Evolutionary conservation across 192 early-diverging fungal species (phyloP), one percentile per base, ranked within the genome.

Genomic region (Gamsiella multidivaricata): DNA sequence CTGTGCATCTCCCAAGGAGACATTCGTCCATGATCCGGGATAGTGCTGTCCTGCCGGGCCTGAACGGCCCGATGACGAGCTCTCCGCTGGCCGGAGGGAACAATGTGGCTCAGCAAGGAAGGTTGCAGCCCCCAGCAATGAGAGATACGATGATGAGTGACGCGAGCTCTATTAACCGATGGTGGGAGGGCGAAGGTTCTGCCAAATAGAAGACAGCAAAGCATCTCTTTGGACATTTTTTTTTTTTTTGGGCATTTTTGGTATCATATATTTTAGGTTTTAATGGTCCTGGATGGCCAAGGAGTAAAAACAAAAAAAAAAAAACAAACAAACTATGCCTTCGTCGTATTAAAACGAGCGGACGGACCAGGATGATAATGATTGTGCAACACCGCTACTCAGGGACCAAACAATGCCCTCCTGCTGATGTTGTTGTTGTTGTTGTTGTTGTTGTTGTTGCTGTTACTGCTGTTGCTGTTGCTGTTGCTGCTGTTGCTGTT

Each of bases 121-220:
- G 43, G 25, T 18, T 34, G 26, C 56, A 18, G 56, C 58, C 3
- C 28, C 58, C 26, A 39, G 56, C 65, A 37, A 54, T 69, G 29
- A 58, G 74, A 28, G 74, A 78, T 46, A 78, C 74, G 45, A 78
- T 78, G 74, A 51, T 78, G 74, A 78, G 74, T 41, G 74, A 78
- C 22, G 74, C 74, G 9, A 78, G 74, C 54, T 78, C 74, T 18
- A 78, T 78, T 39, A 78, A 78, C 61, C 65, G 74, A 9, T 78
- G 74, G 74, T 78, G 74, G 74, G 74, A 78, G 6, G 73, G 73
- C 11, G 74, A 78, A 57, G 34, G 51, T 32, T 61, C 22, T 8
- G 18, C 18, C 52, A 64, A 63, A 54, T 64, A 61, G 37, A 47
- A 42, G 0, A n/a, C 15, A 54, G 7, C 23, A 22, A 17, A 29